Evolutionary conservation across 2,329 filamentous ascomycete genomes (phyloP).

Genomic region (Escovopsis sp.): DNA sequence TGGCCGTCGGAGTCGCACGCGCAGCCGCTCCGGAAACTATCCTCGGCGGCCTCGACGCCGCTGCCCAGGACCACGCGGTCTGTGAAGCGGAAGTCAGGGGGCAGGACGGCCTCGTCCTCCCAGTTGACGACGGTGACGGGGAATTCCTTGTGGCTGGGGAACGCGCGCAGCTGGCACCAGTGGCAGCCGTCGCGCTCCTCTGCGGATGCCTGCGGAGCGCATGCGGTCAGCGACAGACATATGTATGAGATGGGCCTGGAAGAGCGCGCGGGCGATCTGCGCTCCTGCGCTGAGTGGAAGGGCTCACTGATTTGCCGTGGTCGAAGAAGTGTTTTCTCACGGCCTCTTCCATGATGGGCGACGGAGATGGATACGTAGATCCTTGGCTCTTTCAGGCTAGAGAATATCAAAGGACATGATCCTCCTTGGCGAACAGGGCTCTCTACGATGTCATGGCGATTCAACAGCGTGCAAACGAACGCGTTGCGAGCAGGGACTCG

Average conservation of each 20-base stretch:
- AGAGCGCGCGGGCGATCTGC: no score
- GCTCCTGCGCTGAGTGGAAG: background rate
- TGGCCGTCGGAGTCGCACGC: slow-evolving; percentile 44
- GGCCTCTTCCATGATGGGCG: slow-evolving; percentile 28
- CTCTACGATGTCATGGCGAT: no score
- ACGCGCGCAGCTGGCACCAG: slow-evolving; percentile 45
- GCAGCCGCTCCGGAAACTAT: slow-evolving; percentile 55
- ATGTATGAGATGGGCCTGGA: background rate
- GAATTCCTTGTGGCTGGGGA: slow-evolving; percentile 30
- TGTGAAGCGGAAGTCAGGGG: slow-evolving; percentile 55
- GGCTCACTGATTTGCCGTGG: slow-evolving; percentile 25
- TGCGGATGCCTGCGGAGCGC: slow-evolving; percentile 7
- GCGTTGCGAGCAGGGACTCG: no score
- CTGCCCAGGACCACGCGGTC: slow-evolving; percentile 41
- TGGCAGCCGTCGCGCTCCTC: slow-evolving; percentile 36
- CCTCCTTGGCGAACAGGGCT: no score
- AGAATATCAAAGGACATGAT: no score
- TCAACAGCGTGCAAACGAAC: no score
- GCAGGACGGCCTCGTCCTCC: slow-evolving; percentile 39
- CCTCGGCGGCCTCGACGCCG: slow-evolving; percentile 44
- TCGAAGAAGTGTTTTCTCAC: slow-evolving; percentile 35
- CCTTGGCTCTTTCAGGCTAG: no score
- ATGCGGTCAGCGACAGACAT: background rate
- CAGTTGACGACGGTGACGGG: slow-evolving; percentile 53
- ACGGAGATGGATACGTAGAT: background rate